Percentiles rank a stretch among this genome's conserved stretches.
phyloP scores from a whole-genome alignment of 208 protist genomes.

The Tritrichomonas musculus region DNA sequence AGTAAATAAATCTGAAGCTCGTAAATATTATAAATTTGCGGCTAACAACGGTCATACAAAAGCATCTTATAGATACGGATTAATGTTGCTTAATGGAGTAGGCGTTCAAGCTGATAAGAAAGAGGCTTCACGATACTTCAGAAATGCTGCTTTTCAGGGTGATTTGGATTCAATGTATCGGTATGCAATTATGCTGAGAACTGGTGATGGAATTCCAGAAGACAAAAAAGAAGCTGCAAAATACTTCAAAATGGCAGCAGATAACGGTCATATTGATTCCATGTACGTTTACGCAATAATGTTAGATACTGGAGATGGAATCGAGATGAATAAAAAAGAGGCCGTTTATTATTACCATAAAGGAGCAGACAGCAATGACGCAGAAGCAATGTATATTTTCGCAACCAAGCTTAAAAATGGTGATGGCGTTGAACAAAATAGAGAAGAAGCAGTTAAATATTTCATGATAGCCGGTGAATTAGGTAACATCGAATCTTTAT shows the following conservation, averaged over 20 bases:
- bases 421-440: neutral
- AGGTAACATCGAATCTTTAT: neutral
- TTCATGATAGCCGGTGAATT: neutral
- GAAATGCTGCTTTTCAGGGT: neutral
- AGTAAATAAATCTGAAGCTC: too few relatives aligned
- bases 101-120: neutral
- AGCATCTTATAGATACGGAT: neutral
- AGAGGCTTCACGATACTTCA: neutral
- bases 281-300: neutral
- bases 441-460: neutral
- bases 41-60: too few relatives aligned
- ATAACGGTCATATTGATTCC: neutral
- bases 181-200: too few relatives aligned
- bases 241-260: constrained; percentile 9
- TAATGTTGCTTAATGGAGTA: neutral
- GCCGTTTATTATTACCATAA: neutral
- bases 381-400: neutral
- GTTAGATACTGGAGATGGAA: neutral
- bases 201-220: neutral
- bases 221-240: neutral
- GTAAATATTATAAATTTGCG: too few relatives aligned
- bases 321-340: neutral
- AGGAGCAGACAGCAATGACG: neutral
- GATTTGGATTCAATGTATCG: neutral
- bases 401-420: neutral